Evolutionary conservation across 2,329 filamentous ascomycete species (phyloP).

Genomic region (Fusarium devonianum): DNA sequence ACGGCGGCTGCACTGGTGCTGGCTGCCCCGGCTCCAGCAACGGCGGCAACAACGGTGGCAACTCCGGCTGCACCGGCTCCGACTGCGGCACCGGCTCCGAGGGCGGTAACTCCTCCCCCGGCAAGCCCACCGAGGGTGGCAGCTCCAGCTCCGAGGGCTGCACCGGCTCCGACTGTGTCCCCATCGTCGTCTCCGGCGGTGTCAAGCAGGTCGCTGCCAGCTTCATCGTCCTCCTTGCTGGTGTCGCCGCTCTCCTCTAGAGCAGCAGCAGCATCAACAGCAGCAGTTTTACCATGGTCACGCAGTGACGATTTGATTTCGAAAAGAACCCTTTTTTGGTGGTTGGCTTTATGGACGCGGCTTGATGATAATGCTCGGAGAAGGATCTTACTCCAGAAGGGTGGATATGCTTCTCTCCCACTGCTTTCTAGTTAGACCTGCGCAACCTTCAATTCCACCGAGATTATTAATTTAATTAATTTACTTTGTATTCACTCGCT

Average conservation of each 20-base stretch:
- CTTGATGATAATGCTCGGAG: slow-evolving; percentile 6
- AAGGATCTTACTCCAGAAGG: slow-evolving; percentile 5
- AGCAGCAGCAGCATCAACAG: too few relatives aligned
- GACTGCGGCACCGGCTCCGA: neutral
- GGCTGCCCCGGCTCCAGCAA: too few relatives aligned
- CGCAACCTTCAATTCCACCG: slow-evolving; percentile 15
- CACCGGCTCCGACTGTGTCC: slow-evolving; percentile 3
- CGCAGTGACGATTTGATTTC: too few relatives aligned
- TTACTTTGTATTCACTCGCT: too few relatives aligned
- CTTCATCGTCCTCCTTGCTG: slow-evolving; percentile 28
- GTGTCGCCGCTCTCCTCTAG: slow-evolving; percentile 30
- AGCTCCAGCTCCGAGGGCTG: neutral
- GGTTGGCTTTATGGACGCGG: too few relatives aligned
- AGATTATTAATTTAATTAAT: slow-evolving; percentile 18
- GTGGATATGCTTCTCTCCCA: slow-evolving; percentile 17
- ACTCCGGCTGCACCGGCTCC: neutral
- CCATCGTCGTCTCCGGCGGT: slow-evolving; percentile 27
- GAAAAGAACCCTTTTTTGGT: too few relatives aligned
- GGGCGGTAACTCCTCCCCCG: neutral
- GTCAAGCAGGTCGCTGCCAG: slow-evolving; percentile 35
- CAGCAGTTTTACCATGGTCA: too few relatives aligned
- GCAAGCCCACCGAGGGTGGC: too few relatives aligned
- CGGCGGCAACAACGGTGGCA: neutral
- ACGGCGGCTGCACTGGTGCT: neutral
- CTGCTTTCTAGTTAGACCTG: slow-evolving; percentile 27